Evolutionary conservation across 352 stramenopile species (phyloP), one percentile per base, ranked within the genome.

Genomic region (Phytophthora quininea): DNA sequence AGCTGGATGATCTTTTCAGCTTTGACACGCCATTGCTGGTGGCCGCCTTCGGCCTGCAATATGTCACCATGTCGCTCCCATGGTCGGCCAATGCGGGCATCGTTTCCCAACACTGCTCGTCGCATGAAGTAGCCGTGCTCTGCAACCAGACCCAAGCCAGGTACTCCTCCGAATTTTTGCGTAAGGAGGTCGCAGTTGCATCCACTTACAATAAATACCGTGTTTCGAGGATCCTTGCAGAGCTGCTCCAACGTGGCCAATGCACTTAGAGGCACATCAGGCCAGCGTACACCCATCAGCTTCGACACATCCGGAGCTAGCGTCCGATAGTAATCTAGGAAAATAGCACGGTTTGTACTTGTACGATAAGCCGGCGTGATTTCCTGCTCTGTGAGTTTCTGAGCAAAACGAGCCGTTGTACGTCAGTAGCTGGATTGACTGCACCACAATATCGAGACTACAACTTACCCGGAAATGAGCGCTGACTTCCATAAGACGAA

Each of bases 291-390:
- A 8, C 76, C 77, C 62, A 82, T 95, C 32, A 98, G 82, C 32
- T 83, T 88, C 8, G 84, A 89, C 7, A 90, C 82, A 60, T 99
- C 97, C 6, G 91, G 92, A 8, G 98, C 88, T 24, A 99, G 90
- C 2, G 98, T 99, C 54, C 98, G 97, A 54, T 98, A 98, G 65
- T 99, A 99, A 70, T 99, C 98, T 27, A 99, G 79, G 58, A 99
- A 94, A 67, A 99, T 98, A 3, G 98, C 84, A 8, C 96, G 86
- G 4, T 81, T 84, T 11, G 77, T 86, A 73, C 85, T 93, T 6
- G 82, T 87, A 6, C 78, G 73, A 61, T 93, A 95, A 3, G 64
- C 62, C n/a, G 80, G 80, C 2, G 76, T 63, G 51, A 93, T 70
- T 35, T 91, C 78, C 27, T 86, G 70, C n/a, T 89, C 78, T 0